Conservation (phyloP, 169 alveolate genomes). For the Blepharisma undulans region DNA sequence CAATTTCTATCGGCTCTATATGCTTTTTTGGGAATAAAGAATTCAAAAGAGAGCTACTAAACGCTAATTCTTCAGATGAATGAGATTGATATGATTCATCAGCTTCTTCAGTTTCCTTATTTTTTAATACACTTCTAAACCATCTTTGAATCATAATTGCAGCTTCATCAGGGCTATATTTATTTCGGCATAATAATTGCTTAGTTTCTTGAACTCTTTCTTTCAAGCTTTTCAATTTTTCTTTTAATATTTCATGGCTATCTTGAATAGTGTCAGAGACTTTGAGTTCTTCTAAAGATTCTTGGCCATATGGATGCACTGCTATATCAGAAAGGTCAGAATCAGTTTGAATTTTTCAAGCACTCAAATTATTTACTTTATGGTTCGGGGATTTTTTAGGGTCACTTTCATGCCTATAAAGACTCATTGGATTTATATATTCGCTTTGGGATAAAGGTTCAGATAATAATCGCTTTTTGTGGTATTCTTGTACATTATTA, state of each 20-base stretch:
- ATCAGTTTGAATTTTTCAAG: not conserved
- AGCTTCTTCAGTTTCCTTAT: not conserved
- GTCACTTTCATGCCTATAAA: not conserved
- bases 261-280: not conserved
- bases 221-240: not conserved
- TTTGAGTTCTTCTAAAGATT: not conserved
- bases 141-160: conserved; percentile 29
- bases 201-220: not conserved
- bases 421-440: not conserved
- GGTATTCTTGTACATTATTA: not conserved
- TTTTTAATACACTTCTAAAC: not conserved
- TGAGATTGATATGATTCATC: not conserved
- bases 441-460: not conserved
- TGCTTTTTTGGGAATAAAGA: not conserved
- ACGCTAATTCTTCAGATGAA: not conserved
- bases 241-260: not conserved
- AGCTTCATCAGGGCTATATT: not conserved
- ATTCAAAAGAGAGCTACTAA: not conserved
- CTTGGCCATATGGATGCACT: not conserved
- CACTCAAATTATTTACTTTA: not conserved
- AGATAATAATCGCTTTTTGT: not conserved
- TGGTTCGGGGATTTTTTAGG: not conserved
- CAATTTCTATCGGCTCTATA: not conserved
- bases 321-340: not conserved
- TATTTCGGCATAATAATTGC: not conserved